Conservation (phyloP, 441 rosid genomes). For the Gossypium lobatum region DNA sequence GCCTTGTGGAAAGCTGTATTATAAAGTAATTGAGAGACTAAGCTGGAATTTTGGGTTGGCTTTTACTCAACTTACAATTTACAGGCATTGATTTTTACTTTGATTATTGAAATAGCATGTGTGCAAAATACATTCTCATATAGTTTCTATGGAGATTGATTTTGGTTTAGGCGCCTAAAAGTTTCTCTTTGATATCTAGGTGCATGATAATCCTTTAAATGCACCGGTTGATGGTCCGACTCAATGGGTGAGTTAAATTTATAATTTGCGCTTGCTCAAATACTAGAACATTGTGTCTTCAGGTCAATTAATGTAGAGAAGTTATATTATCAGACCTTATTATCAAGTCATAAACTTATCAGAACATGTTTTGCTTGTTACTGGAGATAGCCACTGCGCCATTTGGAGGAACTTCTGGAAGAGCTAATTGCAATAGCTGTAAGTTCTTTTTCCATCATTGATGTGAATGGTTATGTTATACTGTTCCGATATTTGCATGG, state of each 20-base stretch:
- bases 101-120: background rate
- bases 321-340: background rate
- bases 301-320: background rate
- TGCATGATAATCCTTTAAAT: conserved; percentile 86
- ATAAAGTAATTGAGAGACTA: background rate
- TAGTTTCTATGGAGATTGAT: background rate
- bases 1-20: background rate
- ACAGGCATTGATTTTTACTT: background rate
- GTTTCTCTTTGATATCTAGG: conserved; percentile 43
- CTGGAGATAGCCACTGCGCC: conserved; percentile 63
- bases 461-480: conserved; percentile 7
- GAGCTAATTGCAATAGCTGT: conserved; percentile 91
- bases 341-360: background rate
- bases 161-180: conserved; percentile 2
- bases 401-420: conserved; percentile 81
- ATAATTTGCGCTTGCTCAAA: background rate
- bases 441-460: conserved; percentile 30
- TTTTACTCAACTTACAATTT: background rate
- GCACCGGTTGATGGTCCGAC: conserved; percentile 98
- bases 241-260: conserved; percentile 73
- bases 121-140: background rate
- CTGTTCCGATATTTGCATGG: background rate
- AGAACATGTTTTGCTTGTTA: conserved; percentile 14
- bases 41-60: background rate
- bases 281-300: background rate